phyloP scores from a whole-genome alignment of 768 basidiomycete species.

The Harrya chromipes region DNA sequence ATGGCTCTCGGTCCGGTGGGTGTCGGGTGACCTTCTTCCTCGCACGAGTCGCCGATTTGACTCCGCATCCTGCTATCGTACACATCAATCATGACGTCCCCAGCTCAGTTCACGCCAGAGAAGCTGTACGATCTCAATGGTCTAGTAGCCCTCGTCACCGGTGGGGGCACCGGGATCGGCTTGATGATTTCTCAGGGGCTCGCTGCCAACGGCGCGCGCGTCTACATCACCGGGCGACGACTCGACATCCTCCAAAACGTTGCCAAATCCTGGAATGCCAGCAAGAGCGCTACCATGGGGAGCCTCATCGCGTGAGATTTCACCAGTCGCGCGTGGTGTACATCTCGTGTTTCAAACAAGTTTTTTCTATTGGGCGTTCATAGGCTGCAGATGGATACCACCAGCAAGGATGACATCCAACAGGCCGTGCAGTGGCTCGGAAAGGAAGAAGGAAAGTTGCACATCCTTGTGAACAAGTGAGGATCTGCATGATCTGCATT shows the following conservation, averaged over 20 bases:
- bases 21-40: neutral
- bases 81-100: constrained; percentile 20
- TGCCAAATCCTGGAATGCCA: constrained; percentile 44
- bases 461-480: constrained; percentile 83
- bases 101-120: constrained; percentile 20
- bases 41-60: neutral
- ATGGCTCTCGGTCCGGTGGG: neutral
- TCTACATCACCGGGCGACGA: constrained; percentile 76
- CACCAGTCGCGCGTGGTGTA: neutral
- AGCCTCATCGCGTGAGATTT: constrained; percentile 55
- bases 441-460: constrained; percentile 58
- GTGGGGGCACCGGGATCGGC: constrained; percentile 52
- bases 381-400: constrained; percentile 70
- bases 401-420: constrained; percentile 63
- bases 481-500: constrained; percentile 11
- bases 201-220: constrained; percentile 74
- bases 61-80: neutral
- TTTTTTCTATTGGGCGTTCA: neutral
- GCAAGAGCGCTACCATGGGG: constrained; percentile 38
- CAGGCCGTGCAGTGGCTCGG: constrained; percentile 42
- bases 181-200: constrained; percentile 70
- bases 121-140: constrained; percentile 52
- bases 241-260: constrained; percentile 59
- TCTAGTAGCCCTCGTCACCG: constrained; percentile 50
- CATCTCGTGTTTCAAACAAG: neutral